Conservation (phyloP, 2,329 filamentous ascomycete species). For the Penicillium fuscoglaucum region DNA sequence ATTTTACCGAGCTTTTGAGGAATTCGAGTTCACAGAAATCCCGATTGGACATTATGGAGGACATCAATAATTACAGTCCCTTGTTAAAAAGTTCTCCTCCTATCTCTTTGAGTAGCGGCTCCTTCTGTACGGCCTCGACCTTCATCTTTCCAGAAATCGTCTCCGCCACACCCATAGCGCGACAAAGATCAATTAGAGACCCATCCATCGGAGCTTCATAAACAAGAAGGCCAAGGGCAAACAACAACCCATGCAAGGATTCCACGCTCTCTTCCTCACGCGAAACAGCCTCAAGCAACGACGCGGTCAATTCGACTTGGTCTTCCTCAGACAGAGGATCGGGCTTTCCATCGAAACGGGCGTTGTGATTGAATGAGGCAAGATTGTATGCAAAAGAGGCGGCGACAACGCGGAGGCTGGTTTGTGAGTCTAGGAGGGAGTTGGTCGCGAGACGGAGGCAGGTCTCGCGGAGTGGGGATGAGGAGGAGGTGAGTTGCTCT, state of each 20-base stretch:
- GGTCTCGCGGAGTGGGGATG: constrained; percentile 54
- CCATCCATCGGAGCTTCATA: constrained; percentile 70
- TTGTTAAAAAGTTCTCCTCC: constrained; percentile 47
- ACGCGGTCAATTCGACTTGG: constrained; percentile 79
- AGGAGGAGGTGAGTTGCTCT: constrained; percentile 57
- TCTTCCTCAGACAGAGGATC: constrained; percentile 66
- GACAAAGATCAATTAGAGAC: constrained; percentile 76
- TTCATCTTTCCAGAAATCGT: constrained; percentile 58
- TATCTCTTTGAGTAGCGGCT: constrained; percentile 58
- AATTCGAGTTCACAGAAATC: background rate
- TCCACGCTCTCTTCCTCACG: constrained; percentile 59
- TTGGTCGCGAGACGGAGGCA: constrained; percentile 71
- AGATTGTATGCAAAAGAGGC: constrained; percentile 84
- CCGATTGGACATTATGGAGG: background rate
- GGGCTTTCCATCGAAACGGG: constrained; percentile 58
- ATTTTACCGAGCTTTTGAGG: too few relatives aligned
- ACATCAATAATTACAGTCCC: constrained; percentile 27
- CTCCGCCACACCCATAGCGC: constrained; percentile 71
- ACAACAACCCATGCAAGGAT: constrained; percentile 72
- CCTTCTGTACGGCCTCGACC: constrained; percentile 56
- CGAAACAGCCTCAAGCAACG: constrained; percentile 71
- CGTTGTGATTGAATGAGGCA: constrained; percentile 66
- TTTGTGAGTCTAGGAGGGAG: constrained; percentile 74
- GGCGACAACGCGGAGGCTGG: constrained; percentile 78
- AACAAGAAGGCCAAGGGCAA: constrained; percentile 72